phyloP scores from a whole-genome alignment of 2,329 filamentous ascomycete genomes.

The Neobulgaria alba region DNA sequence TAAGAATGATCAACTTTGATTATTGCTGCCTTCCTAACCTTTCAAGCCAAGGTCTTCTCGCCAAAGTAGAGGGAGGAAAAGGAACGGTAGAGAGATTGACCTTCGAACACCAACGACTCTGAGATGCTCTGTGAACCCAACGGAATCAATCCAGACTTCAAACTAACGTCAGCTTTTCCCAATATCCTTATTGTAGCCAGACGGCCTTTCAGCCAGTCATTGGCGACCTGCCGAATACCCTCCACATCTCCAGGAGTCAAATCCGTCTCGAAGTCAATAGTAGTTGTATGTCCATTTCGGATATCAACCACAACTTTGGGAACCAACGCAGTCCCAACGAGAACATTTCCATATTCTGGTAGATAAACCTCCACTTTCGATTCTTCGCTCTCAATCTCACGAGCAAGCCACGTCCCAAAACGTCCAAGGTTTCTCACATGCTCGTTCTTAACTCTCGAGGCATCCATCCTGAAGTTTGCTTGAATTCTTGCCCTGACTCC shows the following conservation, averaged over 20 bases:
- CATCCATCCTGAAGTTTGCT: slow-evolving; percentile 75
- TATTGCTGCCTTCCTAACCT: slow-evolving; percentile 5
- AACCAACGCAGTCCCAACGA: slow-evolving; percentile 68
- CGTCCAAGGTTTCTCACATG: slow-evolving; percentile 67
- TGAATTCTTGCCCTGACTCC: slow-evolving; percentile 75
- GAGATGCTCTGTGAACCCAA: slow-evolving; percentile 70
- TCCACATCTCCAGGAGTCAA: slow-evolving; percentile 68
- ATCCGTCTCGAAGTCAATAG: slow-evolving; percentile 71
- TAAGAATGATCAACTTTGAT: slow-evolving; percentile 5
- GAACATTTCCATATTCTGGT: slow-evolving; percentile 69
- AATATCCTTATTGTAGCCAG: slow-evolving; percentile 62
- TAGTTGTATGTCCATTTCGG: slow-evolving; percentile 66
- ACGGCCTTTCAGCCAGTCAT: slow-evolving; percentile 79
- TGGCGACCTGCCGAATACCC: slow-evolving; percentile 69
- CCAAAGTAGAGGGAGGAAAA: slow-evolving; percentile 54
- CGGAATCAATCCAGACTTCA: slow-evolving; percentile 72
- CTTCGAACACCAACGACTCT: slow-evolving; percentile 72
- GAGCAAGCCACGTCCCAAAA: slow-evolving; percentile 71
- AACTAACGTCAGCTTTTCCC: slow-evolving; percentile 61
- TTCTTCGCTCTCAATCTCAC: slow-evolving; percentile 63
- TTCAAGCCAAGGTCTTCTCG: slow-evolving; percentile 40
- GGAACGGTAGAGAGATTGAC: slow-evolving; percentile 63
- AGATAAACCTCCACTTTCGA: slow-evolving; percentile 70
- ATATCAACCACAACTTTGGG: slow-evolving; percentile 71
- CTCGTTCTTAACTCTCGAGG: slow-evolving; percentile 61